Conservation (phyloP, 495 filamentous ascomycete species). For the Rhypophila decipiens region DNA sequence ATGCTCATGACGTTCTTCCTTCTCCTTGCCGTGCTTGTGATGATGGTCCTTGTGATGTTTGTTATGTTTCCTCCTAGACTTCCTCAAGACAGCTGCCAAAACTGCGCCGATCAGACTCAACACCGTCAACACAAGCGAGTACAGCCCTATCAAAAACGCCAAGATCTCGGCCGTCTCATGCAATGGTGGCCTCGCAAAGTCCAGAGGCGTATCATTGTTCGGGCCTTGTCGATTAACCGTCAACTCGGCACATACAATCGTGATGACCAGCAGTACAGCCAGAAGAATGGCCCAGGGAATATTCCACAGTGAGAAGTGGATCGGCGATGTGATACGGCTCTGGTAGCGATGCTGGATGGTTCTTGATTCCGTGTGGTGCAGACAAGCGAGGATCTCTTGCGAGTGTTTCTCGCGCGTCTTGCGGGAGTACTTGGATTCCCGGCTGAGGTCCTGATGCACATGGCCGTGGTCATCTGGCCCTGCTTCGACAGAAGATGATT, state of each 20-base stretch:
- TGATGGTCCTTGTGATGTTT: background rate
- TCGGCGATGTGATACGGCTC: constrained; percentile 8
- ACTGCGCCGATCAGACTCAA: constrained; percentile 18
- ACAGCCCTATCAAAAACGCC: constrained; percentile 21
- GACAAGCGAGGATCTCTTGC: constrained; percentile 19
- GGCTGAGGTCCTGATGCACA: constrained; percentile 8
- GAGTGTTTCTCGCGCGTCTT: constrained; percentile 16
- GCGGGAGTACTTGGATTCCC: constrained; percentile 12
- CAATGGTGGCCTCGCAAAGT: constrained; percentile 21
- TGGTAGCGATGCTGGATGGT: constrained; percentile 17
- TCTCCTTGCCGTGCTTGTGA: background rate
- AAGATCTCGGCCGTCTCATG: constrained; percentile 26
- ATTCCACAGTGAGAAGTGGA: constrained; percentile 19
- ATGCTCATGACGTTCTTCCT: background rate
- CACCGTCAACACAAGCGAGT: constrained; percentile 16
- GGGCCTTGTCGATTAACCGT: constrained; percentile 18
- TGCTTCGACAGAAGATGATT: constrained; percentile 13
- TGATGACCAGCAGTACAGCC: constrained; percentile 16
- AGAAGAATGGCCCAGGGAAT: constrained; percentile 23
- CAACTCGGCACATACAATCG: constrained; percentile 18
- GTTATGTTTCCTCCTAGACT: background rate
- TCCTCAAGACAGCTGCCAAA: constrained; percentile 1
- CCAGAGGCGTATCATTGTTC: constrained; percentile 16
- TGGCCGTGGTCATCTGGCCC: constrained; percentile 3
- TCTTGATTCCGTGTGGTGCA: constrained; percentile 16